A percentile compares a stretch with the other conserved stretches of the same genome.
Conservation (phyloP, 345 rosid species). For the Linum trigynum region DNA sequence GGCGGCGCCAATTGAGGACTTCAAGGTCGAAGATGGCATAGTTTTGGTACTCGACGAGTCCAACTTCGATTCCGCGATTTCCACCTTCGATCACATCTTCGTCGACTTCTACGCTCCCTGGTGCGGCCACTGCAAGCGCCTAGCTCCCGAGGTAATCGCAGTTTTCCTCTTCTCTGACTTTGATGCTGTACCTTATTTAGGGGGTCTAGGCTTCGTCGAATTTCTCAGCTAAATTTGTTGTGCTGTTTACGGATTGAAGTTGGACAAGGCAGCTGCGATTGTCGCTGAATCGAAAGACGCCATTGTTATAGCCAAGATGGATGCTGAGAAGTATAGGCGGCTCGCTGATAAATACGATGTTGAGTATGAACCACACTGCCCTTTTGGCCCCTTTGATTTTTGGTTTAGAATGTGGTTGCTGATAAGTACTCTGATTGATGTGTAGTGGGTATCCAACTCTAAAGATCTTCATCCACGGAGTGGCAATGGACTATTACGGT, state of each 20-base stretch:
- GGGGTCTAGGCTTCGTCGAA: background rate
- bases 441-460: slow-evolving; percentile 76
- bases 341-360: slow-evolving; percentile 67
- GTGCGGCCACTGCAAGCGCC: slow-evolving; percentile 98
- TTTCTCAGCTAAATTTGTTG: background rate
- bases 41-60: slow-evolving; percentile 85
- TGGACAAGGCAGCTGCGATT: slow-evolving; percentile 80
- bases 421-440: background rate
- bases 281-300: slow-evolving; percentile 66
- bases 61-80: slow-evolving; percentile 66
- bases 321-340: slow-evolving; percentile 68
- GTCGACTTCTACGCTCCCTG: slow-evolving; percentile 95
- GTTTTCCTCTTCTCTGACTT: background rate
- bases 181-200: background rate
- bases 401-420: background rate
- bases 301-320: slow-evolving; percentile 66
- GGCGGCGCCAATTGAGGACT: background rate
- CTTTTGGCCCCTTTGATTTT: background rate
- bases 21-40: slow-evolving; percentile 38
- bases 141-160: slow-evolving; percentile 62
- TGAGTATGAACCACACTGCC: slow-evolving; percentile 39
- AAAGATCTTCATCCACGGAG: slow-evolving; percentile 73
- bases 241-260: slow-evolving; percentile 33
- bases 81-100: slow-evolving; percentile 61
- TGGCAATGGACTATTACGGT: slow-evolving; percentile 72